phyloP scores from a whole-genome alignment of 164 flowering plant genomes.

The Cinnamomum micranthum region DNA sequence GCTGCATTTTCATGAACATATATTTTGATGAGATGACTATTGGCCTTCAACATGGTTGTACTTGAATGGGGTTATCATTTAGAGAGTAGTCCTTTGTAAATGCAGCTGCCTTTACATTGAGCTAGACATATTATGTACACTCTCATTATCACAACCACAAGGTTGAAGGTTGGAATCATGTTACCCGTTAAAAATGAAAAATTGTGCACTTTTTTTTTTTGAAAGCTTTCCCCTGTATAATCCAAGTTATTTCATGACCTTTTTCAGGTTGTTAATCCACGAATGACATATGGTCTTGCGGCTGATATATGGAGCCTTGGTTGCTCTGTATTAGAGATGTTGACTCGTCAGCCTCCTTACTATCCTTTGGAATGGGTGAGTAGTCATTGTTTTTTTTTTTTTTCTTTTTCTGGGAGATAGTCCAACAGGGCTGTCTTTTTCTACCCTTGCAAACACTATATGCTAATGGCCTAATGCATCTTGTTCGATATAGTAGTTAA shows the following conservation, averaged over 20 bases:
- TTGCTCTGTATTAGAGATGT: slow-evolving; percentile 96
- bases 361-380: slow-evolving; percentile 70
- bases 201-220: too few relatives aligned
- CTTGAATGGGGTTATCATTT: too few relatives aligned
- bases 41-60: too few relatives aligned
- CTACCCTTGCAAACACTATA: too few relatives aligned
- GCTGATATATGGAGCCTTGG: slow-evolving; percentile 99
- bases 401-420: neutral
- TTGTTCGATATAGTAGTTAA: neutral
- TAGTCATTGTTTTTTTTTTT: slow-evolving; percentile 1
- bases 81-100: neutral
- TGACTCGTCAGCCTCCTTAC: slow-evolving; percentile 72
- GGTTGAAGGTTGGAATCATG: too few relatives aligned
- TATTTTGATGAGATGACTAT: too few relatives aligned
- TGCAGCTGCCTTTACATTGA: neutral
- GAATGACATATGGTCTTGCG: slow-evolving; percentile 67
- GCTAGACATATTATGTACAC: neutral
- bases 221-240: neutral
- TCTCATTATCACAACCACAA: neutral
- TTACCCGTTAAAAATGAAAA: too few relatives aligned
- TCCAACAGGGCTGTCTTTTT: neutral
- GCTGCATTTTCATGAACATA: too few relatives aligned
- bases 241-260: neutral
- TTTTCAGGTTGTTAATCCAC: slow-evolving; percentile 67
- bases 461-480: neutral